These are phyloP conservation scores for carrot (Daucus carota) DNA, from an alignment of 129 eudicot species.

Conservation along the genomic window DNA sequence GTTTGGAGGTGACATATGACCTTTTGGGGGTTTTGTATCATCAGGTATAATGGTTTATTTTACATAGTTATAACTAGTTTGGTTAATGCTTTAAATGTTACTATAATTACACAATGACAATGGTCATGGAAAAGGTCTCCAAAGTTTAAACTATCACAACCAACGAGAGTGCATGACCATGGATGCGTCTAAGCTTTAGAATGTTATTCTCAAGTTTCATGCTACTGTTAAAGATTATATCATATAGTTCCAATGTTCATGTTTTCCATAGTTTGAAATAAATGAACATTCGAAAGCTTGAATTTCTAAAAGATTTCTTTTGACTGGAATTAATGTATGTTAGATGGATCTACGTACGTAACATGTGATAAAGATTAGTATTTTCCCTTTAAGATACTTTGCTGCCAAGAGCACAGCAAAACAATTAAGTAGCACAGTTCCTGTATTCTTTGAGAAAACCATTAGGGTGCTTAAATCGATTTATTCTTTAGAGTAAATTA, in stretches of 20 bases:
- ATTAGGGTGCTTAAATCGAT: neutral
- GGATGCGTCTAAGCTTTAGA: neutral
- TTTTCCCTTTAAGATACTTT: neutral
- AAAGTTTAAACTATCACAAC: no score
- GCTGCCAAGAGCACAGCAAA: neutral
- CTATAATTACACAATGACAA: neutral
- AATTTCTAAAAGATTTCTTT: neutral
- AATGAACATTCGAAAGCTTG: neutral
- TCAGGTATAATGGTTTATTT: constrained; percentile 39
- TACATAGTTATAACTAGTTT: neutral
- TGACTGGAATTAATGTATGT: neutral
- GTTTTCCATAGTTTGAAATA: neutral
- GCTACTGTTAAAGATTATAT: neutral
- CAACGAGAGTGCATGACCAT: neutral
- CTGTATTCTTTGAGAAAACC: neutral
- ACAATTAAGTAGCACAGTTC: neutral
- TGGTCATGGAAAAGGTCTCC: neutral
- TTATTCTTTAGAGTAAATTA: neutral
- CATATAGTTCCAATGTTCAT: neutral
- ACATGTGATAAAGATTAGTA: neutral
- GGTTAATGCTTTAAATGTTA: neutral
- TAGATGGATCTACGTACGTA: neutral
- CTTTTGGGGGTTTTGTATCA: constrained; percentile 83
- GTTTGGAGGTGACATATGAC: constrained; percentile 81
- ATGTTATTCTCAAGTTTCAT: neutral